A percentile compares a stretch with the other conserved stretches of the same genome.
Conservation (phyloP, 148 eudicot species). For the Cornus florida region DNA sequence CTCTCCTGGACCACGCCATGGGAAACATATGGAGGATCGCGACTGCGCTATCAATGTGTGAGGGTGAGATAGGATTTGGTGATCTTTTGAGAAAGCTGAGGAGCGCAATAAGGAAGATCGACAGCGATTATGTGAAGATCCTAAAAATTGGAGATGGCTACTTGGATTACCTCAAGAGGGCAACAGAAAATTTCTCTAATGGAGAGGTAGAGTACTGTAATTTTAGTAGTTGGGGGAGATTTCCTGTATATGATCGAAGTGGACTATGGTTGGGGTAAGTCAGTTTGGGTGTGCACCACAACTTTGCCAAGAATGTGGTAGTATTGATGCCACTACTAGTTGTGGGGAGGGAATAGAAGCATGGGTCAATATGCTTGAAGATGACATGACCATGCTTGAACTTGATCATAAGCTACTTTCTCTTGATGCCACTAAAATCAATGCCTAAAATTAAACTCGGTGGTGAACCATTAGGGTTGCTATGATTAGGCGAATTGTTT, state of each 20-base stretch:
- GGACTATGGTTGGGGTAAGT: slow-evolving; percentile 32
- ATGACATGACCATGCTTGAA: too few relatives aligned
- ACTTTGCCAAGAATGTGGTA: slow-evolving; percentile 2
- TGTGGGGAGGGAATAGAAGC: too few relatives aligned
- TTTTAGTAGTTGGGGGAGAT: slow-evolving; percentile 21
- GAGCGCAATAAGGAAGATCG: too few relatives aligned
- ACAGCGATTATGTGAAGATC: neutral
- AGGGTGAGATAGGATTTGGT: too few relatives aligned
- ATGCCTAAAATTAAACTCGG: neutral
- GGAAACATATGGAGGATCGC: slow-evolving; percentile 20
- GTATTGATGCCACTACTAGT: too few relatives aligned
- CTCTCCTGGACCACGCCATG: slow-evolving; percentile 5
- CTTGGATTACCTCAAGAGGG: neutral
- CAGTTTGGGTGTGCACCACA: slow-evolving; percentile 12
- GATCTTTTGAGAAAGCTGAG: too few relatives aligned
- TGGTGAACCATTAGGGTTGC: neutral
- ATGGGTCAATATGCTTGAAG: too few relatives aligned
- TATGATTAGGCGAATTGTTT: too few relatives aligned
- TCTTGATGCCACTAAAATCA: slow-evolving; percentile 11
- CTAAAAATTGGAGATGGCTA: slow-evolving; percentile 3
- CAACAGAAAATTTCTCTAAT: neutral
- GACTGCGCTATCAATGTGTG: neutral
- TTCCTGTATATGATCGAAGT: slow-evolving; percentile 15
- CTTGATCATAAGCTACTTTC: too few relatives aligned
- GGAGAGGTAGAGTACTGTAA: slow-evolving; percentile 5